Evolutionary conservation across 305 asterid species (phyloP).

Genomic region (Fraxinus paxiana): DNA sequence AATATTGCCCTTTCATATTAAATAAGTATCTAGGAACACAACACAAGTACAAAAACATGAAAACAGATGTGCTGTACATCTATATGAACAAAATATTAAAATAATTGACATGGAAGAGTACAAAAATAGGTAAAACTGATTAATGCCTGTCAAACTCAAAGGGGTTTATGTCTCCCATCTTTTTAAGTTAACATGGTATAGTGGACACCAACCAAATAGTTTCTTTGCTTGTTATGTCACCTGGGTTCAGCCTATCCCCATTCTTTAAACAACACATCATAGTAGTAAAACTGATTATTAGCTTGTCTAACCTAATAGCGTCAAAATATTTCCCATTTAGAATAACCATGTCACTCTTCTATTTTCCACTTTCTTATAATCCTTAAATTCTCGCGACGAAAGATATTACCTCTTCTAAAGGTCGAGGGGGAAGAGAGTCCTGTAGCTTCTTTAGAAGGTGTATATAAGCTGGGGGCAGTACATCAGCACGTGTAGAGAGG

Average conservation of each 20-base stretch:
- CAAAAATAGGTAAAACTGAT: not conserved
- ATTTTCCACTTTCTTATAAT: constrained; percentile 5
- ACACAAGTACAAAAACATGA: constrained; percentile 6
- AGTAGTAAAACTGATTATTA: constrained; percentile 18
- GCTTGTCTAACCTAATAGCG: constrained; percentile 12
- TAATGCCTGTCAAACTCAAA: not conserved
- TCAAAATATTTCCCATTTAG: constrained; percentile 5
- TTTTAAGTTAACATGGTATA: not conserved
- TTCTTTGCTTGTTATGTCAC: not conserved
- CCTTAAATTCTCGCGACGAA: not conserved
- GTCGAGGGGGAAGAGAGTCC: constrained; percentile 96
- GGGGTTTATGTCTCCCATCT: not conserved
- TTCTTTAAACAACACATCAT: not conserved
- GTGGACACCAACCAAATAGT: not conserved
- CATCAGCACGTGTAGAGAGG: constrained; percentile 97
- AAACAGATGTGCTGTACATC: not conserved
- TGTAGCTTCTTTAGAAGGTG: constrained; percentile 80
- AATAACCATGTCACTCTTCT: constrained; percentile 6
- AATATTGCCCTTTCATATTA: constrained; percentile 21
- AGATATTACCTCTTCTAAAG: constrained; percentile 66
- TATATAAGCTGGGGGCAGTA: constrained; percentile 87
- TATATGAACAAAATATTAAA: not conserved
- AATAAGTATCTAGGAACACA: constrained; percentile 22
- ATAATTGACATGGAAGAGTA: not conserved
- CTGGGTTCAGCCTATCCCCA: not conserved